phyloP scores from a whole-genome alignment of 1,284 basidiomycete species.

The Pseudozyma thailandica region DNA sequence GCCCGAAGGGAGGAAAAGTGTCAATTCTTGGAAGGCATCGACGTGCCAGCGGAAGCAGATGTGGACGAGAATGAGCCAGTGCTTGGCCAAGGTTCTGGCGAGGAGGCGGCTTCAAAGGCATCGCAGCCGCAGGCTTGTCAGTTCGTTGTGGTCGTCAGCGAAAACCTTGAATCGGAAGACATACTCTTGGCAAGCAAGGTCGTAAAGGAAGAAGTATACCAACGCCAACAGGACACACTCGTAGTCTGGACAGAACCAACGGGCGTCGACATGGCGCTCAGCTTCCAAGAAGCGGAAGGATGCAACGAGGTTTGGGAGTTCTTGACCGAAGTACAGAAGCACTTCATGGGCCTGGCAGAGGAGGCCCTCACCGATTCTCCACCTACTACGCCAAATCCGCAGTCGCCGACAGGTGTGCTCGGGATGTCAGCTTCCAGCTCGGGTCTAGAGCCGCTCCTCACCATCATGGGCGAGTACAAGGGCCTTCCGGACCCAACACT shows the following conservation, averaged over 20 bases:
- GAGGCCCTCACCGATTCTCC: conserved; percentile 54
- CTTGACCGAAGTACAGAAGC: conserved; percentile 90
- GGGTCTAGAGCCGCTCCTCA: conserved; percentile 43
- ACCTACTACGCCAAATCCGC: conserved; percentile 43
- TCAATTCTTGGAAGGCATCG: conserved; percentile 53
- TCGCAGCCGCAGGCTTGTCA: conserved; percentile 38
- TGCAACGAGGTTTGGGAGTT: conserved; percentile 98
- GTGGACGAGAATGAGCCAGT: conserved; percentile 30
- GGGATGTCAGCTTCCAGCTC: conserved; percentile 47
- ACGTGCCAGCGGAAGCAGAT: conserved; percentile 33
- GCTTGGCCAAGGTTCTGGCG: conserved; percentile 49
- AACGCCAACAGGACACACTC: conserved; percentile 78
- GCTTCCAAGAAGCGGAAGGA: conserved; percentile 95
- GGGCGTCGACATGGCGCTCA: conserved; percentile 92
- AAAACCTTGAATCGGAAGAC: conserved; percentile 62
- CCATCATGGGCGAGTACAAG: conserved; percentile 45
- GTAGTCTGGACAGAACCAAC: conserved; percentile 99
- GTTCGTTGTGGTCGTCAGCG: conserved; percentile 64
- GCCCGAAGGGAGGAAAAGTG: conserved; percentile 62
- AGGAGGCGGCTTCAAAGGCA: conserved; percentile 28
- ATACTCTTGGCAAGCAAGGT: conserved; percentile 62
- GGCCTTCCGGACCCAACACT: conserved; percentile 67
- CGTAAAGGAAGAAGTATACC: conserved; percentile 66
- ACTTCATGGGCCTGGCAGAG: conserved; percentile 71
- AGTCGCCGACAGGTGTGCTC: conserved; percentile 40